These are phyloP conservation scores for Sphagnum magellanicum DNA, from an alignment of 228 moss, liverwort and hornwort genomes.

Conservation along the genomic window DNA sequence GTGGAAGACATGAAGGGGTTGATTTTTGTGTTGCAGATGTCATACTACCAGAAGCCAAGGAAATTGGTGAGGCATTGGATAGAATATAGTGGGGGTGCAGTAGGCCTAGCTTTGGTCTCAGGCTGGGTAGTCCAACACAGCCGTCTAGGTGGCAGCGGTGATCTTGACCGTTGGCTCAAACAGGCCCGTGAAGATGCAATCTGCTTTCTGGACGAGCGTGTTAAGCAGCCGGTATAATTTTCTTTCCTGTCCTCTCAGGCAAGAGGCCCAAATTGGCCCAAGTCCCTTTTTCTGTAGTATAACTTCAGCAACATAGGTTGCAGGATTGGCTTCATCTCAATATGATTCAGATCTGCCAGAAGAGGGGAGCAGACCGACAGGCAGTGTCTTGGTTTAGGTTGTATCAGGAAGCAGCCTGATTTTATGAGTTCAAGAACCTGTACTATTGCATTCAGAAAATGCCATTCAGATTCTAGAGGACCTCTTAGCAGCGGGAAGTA, in stretches of 20 bases:
- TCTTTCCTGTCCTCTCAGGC: not conserved
- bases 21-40: constrained; percentile 41
- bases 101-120: constrained; percentile 51
- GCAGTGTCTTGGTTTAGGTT: too few species aligned
- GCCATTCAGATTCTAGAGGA: too few species aligned
- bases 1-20: too few species aligned
- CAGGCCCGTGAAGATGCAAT: constrained; percentile 48
- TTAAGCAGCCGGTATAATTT: constrained; percentile 67
- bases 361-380: too few species aligned
- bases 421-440: too few species aligned
- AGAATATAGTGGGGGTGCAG: constrained; percentile 58
- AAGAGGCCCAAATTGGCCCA: too few species aligned
- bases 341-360: too few species aligned
- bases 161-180: constrained; percentile 76
- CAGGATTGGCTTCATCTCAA: too few species aligned
- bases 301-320: too few species aligned
- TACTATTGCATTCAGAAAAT: too few species aligned
- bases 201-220: constrained; percentile 73
- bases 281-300: too few species aligned
- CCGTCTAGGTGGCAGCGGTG: constrained; percentile 63
- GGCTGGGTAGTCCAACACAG: constrained; percentile 83
- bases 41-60: constrained; percentile 67
- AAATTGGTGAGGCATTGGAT: constrained; percentile 75
- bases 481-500: not conserved
- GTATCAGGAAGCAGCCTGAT: too few species aligned